phyloP scores from a whole-genome alignment of 2,329 filamentous ascomycete species.

The Mollisia scopiformis region DNA sequence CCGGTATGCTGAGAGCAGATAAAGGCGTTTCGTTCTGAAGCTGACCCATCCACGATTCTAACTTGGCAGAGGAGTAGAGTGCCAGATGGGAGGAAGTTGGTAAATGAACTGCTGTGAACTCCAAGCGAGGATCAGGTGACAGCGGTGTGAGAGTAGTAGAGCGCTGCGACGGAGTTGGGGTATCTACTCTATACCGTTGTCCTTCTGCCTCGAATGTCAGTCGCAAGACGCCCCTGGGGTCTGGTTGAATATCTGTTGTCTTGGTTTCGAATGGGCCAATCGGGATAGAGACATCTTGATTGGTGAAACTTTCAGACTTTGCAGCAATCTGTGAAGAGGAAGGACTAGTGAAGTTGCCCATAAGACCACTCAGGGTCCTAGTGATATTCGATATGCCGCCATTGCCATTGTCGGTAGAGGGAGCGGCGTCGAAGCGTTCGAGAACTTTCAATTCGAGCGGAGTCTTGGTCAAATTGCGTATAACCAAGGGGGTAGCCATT shows the following conservation, averaged over 20 bases:
- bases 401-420: constrained; percentile 27
- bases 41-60: constrained; percentile 79
- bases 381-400: constrained; percentile 44
- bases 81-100: constrained; percentile 56
- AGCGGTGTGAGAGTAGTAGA: constrained; percentile 64
- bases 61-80: constrained; percentile 71
- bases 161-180: constrained; percentile 62
- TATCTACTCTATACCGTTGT: constrained; percentile 72
- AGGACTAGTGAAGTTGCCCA: constrained; percentile 48
- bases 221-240: constrained; percentile 68
- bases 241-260: constrained; percentile 62
- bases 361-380: constrained; percentile 46
- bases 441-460: constrained; percentile 73
- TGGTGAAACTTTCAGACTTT: constrained; percentile 62
- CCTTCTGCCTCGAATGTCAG: constrained; percentile 71
- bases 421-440: constrained; percentile 69
- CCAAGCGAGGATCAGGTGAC: constrained; percentile 51
- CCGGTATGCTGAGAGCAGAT: constrained; percentile 84
- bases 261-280: constrained; percentile 71
- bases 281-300: constrained; percentile 63
- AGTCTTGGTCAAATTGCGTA: constrained; percentile 81
- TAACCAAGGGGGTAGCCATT: constrained; percentile 54
- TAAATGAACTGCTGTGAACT: constrained; percentile 70
- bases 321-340: constrained; percentile 41
- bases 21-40: constrained; percentile 74